Conservation (phyloP, 1,284 basidiomycete genomes). For the Tylopilus orsonianus region DNA sequence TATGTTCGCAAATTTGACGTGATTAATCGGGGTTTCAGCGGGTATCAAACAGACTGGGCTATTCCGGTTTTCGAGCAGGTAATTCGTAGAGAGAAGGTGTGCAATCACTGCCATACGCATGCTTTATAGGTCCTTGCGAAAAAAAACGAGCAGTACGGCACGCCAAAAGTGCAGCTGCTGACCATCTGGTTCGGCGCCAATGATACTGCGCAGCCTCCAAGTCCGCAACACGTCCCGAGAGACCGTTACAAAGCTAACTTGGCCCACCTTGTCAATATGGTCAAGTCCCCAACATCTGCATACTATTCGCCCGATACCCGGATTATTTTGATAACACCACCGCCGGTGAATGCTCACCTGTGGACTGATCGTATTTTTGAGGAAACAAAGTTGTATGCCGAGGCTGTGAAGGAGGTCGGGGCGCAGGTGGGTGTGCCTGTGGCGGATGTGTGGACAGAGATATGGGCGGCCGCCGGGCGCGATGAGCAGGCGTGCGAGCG, state of each 20-base stretch:
- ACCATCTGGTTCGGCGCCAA: slow-evolving; percentile 91
- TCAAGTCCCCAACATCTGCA: slow-evolving; percentile 59
- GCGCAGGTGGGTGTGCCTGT: slow-evolving; percentile 52
- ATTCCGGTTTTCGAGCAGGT: slow-evolving; percentile 78
- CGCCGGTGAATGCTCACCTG: slow-evolving; percentile 72
- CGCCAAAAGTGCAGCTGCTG: slow-evolving; percentile 68
- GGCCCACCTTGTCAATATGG: slow-evolving; percentile 56
- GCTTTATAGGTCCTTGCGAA: slow-evolving; percentile 53
- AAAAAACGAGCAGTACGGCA: slow-evolving; percentile 45
- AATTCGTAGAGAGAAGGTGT: slow-evolving; percentile 11
- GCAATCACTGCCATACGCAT: not conserved
- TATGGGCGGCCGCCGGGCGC: slow-evolving; percentile 68
- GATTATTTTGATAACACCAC: slow-evolving; percentile 80
- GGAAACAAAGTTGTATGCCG: slow-evolving; percentile 65
- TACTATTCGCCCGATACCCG: slow-evolving; percentile 74
- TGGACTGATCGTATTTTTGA: slow-evolving; percentile 63
- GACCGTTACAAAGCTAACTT: slow-evolving; percentile 69
- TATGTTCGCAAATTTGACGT: slow-evolving; percentile 82
- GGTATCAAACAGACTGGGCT: slow-evolving; percentile 86
- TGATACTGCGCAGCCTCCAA: slow-evolving; percentile 65
- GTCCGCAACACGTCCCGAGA: slow-evolving; percentile 70
- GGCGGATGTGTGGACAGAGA: slow-evolving; percentile 66
- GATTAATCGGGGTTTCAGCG: slow-evolving; percentile 76
- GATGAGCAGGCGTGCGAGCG: slow-evolving; percentile 48
- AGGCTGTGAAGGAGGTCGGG: slow-evolving; percentile 65